phyloP scores from a whole-genome alignment of 331 rosid species.

The Saraca asoca region DNA sequence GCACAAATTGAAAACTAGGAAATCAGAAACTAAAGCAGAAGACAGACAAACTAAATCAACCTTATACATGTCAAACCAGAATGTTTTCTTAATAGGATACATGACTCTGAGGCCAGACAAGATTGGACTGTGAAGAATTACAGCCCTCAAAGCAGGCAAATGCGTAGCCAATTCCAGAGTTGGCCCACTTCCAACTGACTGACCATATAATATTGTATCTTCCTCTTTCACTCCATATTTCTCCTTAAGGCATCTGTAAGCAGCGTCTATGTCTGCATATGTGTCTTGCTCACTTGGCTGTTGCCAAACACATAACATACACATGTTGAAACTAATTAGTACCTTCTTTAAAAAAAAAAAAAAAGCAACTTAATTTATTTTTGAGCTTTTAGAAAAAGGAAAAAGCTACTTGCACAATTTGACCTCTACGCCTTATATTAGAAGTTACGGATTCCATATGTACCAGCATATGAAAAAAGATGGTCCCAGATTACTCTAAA shows the following conservation, averaged over 20 bases:
- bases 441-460: too few relatives aligned
- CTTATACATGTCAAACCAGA: conserved; percentile 79
- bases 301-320: not conserved
- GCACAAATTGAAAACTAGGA: not conserved
- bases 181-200: conserved; percentile 75
- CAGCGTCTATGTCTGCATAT: conserved; percentile 76
- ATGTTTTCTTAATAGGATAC: conserved; percentile 63
- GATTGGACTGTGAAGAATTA: conserved; percentile 67
- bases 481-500: conserved; percentile 5
- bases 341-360: conserved; percentile 9
- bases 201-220: conserved; percentile 57
- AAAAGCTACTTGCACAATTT: too few relatives aligned
- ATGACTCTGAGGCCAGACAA: conserved; percentile 69
- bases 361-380: not conserved
- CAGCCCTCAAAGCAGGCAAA: conserved; percentile 57
- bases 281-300: conserved; percentile 82
- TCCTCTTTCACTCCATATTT: conserved; percentile 65
- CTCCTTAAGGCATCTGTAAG: conserved; percentile 56
- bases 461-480: too few relatives aligned
- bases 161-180: conserved; percentile 56
- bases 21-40: not conserved
- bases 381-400: not conserved
- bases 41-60: conserved; percentile 25
- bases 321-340: conserved; percentile 8
- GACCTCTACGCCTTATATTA: too few relatives aligned